A percentile compares a stretch with the other conserved stretches of the same genome.
phyloP scores from a whole-genome alignment of 2,329 filamentous ascomycete species.

The Leptographium lundbergii region DNA sequence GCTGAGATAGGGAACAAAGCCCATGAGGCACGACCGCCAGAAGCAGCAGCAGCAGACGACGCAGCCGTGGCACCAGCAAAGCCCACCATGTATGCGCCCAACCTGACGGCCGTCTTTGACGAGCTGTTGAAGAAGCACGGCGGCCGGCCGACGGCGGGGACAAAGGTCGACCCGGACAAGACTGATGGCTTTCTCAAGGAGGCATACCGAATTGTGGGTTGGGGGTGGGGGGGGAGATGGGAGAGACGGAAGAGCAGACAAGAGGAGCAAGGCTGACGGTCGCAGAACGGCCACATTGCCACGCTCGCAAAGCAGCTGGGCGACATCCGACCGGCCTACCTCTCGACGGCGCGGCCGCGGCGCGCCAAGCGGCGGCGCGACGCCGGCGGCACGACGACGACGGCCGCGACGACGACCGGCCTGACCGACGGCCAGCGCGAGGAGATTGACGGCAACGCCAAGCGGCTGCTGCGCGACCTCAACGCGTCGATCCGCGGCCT shows the following conservation, averaged over 20 bases:
- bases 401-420: constrained; percentile 27
- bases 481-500: constrained; percentile 70
- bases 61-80: not conserved
- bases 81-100: constrained; percentile 22
- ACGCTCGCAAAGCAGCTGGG: constrained; percentile 70
- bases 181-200: constrained; percentile 87
- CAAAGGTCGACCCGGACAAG: constrained; percentile 31
- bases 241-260: not conserved
- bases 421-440: constrained; percentile 76
- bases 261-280: not conserved
- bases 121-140: constrained; percentile 41
- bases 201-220: constrained; percentile 75
- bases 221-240: not conserved
- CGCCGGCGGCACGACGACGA: constrained; percentile 29
- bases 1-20: not conserved
- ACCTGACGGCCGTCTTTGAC: constrained; percentile 59
- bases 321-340: constrained; percentile 78
- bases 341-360: constrained; percentile 63
- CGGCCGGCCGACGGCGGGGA: constrained; percentile 8
- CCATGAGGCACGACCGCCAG: not conserved
- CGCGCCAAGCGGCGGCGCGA: constrained; percentile 30
- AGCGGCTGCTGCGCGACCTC: constrained; percentile 72
- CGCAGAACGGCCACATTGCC: constrained; percentile 70
- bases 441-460: constrained; percentile 76
- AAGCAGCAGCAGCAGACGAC: not conserved